Evolutionary conservation across 495 filamentous ascomycete species (phyloP).

Genomic region (Talaromyces thailandensis): DNA sequence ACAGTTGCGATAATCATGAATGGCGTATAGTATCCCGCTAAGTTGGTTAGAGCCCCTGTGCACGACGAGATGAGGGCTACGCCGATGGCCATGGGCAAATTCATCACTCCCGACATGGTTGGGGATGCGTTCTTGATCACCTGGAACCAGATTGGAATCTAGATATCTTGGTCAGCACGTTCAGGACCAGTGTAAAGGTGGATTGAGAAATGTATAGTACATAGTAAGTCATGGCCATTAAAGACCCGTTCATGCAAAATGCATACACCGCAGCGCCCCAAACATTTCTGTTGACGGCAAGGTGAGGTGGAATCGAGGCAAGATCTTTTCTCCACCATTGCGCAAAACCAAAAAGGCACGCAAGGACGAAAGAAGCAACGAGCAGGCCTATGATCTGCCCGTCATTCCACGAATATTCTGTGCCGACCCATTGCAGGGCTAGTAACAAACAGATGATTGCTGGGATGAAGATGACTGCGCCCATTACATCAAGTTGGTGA

Average conservation of each 20-base stretch:
- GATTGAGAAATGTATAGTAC: too few relatives aligned
- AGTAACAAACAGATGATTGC: slow-evolving; percentile 21
- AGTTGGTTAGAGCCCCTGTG: slow-evolving; percentile 12
- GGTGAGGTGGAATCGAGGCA: background rate
- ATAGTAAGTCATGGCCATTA: slow-evolving; percentile 1
- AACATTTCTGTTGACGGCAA: background rate
- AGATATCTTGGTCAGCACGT: too few relatives aligned
- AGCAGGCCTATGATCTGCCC: slow-evolving; percentile 15
- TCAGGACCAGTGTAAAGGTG: too few relatives aligned
- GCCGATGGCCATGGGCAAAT: too few relatives aligned
- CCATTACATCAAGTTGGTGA: slow-evolving; percentile 25
- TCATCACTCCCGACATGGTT: slow-evolving; percentile 20
- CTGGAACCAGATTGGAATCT: slow-evolving; percentile 1
- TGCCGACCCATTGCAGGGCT: slow-evolving; percentile 18
- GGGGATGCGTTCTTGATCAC: slow-evolving; percentile 12
- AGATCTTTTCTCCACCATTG: slow-evolving; percentile 7
- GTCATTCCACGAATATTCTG: slow-evolving; percentile 14
- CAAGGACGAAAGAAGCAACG: slow-evolving; percentile 11
- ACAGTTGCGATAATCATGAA: slow-evolving; percentile 39
- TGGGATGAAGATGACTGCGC: slow-evolving; percentile 15
- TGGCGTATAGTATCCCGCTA: slow-evolving; percentile 32
- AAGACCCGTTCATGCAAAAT: slow-evolving; percentile 24
- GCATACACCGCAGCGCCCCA: background rate
- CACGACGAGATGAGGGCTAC: too few relatives aligned
- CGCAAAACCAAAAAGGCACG: slow-evolving; percentile 16